A percentile compares a stretch with the other conserved stretches of the same genome.
Evolutionary conservation across 164 flowering plant species (phyloP).

Genomic region (Piper longum): DNA sequence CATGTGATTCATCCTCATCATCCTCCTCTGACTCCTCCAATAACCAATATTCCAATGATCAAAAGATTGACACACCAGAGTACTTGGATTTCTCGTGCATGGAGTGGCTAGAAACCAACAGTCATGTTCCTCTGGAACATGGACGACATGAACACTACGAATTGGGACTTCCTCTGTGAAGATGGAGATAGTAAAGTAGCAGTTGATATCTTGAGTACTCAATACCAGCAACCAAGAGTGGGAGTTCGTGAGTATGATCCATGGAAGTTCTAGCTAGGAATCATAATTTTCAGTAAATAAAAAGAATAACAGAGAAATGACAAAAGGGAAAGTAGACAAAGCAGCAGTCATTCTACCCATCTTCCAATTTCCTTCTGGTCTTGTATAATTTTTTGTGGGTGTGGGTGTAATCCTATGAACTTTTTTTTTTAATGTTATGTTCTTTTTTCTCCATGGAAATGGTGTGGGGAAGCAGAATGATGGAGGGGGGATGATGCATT

Average conservation of each 20-base stretch:
- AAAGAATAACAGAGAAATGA: neutral
- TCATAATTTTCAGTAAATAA: neutral
- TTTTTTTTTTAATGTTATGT: too few species aligned
- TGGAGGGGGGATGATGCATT: neutral
- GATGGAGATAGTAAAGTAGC: constrained; percentile 13
- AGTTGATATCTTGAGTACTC: constrained; percentile 11
- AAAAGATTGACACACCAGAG: constrained; percentile 5
- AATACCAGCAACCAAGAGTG: constrained; percentile 13
- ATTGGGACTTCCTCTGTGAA: constrained; percentile 34
- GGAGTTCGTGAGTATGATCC: constrained; percentile 22
- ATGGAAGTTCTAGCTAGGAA: constrained; percentile 28
- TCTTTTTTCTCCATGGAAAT: neutral
- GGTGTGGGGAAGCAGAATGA: neutral
- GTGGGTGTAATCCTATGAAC: neutral
- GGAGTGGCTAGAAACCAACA: constrained; percentile 29
- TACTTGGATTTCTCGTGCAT: constrained; percentile 21
- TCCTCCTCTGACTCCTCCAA: constrained; percentile 17
- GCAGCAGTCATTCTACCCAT: neutral
- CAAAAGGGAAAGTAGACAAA: neutral
- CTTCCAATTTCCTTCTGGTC: neutral
- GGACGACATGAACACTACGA: constrained; percentile 20
- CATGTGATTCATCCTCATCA: constrained; percentile 18
- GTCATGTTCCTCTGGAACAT: constrained; percentile 23
- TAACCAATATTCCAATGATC: neutral
- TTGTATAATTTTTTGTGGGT: neutral